Evolutionary conservation across 768 basidiomycete genomes (phyloP), one percentile per base, ranked within the genome.

Genomic region (Tephrocybe rancida): DNA sequence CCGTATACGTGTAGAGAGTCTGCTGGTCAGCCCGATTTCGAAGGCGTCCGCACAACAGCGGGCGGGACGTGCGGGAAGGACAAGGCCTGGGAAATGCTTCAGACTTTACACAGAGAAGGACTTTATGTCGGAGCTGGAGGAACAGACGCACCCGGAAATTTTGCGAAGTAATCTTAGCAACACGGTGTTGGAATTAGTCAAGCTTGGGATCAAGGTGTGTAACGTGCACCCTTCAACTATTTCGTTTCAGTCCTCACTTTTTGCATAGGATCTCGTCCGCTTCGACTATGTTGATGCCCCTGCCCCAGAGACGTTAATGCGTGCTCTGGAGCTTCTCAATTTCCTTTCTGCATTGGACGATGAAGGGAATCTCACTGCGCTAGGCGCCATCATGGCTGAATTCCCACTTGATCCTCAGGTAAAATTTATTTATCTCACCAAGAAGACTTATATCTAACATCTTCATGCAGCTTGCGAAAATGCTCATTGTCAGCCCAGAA

Each of bases 351-450:
- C 95, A 1, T 75, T 99, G 55, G 94, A 98, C 64, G 95, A 98
- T 61, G 94, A 97, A 3, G 95, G 97, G 10, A 85, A 92, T 47
- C 69, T 99, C 52, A 98, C 97, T 0, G 71, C 85, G 0, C 74
- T 98, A 7, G 97, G 97, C 3, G 76, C 73, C 32, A 88, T 93
- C 55, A 98, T 98, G 96, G 96, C 97, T 0, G 94, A 98, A 61
- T 98, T 98, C 77, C 97, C 96, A 11, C 80, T 99, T n/a, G 97
- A 98, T 69, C 97, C 96, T 35, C 95, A 95, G 78, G 91, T 90
- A 59, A 34, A 78, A 55, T n/a, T 30, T 37, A 34, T 16, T 30
- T 29, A 11, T 10, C 44, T 41, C 19, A 27, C n/a, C 16, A 5
- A 9, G 2, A 29, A 22, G 18, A 21, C 21, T 26, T 24, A 32